A percentile compares a stretch with the other conserved stretches of the same genome.
Evolutionary conservation across 495 filamentous ascomycete species (phyloP).

Genomic region (Penicillium flavigenum): DNA sequence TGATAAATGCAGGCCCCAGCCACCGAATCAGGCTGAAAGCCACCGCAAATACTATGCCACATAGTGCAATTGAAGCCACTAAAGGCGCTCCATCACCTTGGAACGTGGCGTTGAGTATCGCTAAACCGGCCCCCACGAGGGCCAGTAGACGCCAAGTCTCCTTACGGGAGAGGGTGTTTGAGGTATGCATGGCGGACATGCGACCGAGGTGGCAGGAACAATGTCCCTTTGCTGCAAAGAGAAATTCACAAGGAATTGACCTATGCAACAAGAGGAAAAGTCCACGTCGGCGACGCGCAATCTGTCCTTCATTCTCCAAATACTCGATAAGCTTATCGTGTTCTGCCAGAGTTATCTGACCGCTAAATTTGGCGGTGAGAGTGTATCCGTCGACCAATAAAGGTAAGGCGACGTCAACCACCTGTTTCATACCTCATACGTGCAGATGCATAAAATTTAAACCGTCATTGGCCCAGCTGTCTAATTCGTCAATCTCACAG

Average conservation of each 20-base stretch:
- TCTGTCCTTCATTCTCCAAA: slow-evolving; percentile 33
- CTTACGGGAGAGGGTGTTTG: slow-evolving; percentile 55
- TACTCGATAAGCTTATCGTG: slow-evolving; percentile 29
- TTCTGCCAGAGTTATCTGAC: slow-evolving; percentile 33
- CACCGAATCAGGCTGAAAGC: slow-evolving; percentile 85
- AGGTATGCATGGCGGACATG: slow-evolving; percentile 38
- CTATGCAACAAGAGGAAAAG: slow-evolving; percentile 10
- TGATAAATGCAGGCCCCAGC: slow-evolving; percentile 90
- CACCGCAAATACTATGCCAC: slow-evolving; percentile 76
- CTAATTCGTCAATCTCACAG: slow-evolving; percentile 15
- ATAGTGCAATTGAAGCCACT: slow-evolving; percentile 81
- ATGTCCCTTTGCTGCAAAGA: background rate
- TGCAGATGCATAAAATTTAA: slow-evolving; percentile 25
- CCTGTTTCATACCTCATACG: slow-evolving; percentile 30
- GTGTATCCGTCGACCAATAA: slow-evolving; percentile 22
- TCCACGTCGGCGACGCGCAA: slow-evolving; percentile 26
- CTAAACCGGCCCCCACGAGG: slow-evolving; percentile 67
- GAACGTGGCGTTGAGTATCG: slow-evolving; percentile 78
- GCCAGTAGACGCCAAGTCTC: slow-evolving; percentile 71
- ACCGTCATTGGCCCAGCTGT: slow-evolving; percentile 27
- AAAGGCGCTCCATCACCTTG: slow-evolving; percentile 84
- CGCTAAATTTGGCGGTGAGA: slow-evolving; percentile 28
- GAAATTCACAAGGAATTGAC: slow-evolving; percentile 10
- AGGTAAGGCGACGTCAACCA: slow-evolving; percentile 27
- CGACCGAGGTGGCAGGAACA: background rate